Base-by-base conservation (phyloP, 352 stramenopile species). In the Phytophthora fragariae region DNA sequence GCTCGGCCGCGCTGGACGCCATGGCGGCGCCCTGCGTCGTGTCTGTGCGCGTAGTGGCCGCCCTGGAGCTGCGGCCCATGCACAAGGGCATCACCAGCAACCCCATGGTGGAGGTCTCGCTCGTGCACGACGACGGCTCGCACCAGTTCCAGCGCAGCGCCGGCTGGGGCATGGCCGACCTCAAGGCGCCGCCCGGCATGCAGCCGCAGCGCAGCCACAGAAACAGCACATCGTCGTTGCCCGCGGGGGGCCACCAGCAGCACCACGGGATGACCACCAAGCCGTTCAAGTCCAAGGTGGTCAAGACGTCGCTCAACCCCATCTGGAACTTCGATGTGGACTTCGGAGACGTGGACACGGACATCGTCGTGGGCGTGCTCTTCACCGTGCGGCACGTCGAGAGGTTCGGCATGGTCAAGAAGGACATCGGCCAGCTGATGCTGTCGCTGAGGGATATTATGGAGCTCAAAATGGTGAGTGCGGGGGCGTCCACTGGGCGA, bases 281-380 rank as follows among this genome's bases (percentile, higher is more conserved):
- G 49, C 75, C 78, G 9, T 86, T 92, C 62, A 80, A 80, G 57
- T 88, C 82, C 24, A 82, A 75, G 39, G 66, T 92, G 46, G 78
- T 92, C 57, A 89, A 88, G 78, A 91, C 79, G 57, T 90, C 87
- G 46, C 78, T 94, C 21, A 92, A 94, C 68, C 87, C 87, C 39
- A 91, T 92, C 57, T 94, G 87, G 87, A 91, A 92, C 70, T 85
- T 94, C 52, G 84, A 92, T 65, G 84, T 92, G 50, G 87, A 94
- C 71, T 94, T 94, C 75, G 87, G 87, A 27, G 85, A 92, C 65
- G 83, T 92, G 19, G 85, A 92, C 67, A 84, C 76, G 7, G 84
- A 92, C 33, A 82, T 73, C 47, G 84, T 92, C 54, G 71, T 91
- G 49, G 87, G 87, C 29, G 87, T 94, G 55, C 68, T 88, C 46